Percentiles rank a stretch among this genome's conserved stretches.
Evolutionary conservation across 1,139 yeast genomes (phyloP).

Genomic region (Saccharomyces hybrid): DNA sequence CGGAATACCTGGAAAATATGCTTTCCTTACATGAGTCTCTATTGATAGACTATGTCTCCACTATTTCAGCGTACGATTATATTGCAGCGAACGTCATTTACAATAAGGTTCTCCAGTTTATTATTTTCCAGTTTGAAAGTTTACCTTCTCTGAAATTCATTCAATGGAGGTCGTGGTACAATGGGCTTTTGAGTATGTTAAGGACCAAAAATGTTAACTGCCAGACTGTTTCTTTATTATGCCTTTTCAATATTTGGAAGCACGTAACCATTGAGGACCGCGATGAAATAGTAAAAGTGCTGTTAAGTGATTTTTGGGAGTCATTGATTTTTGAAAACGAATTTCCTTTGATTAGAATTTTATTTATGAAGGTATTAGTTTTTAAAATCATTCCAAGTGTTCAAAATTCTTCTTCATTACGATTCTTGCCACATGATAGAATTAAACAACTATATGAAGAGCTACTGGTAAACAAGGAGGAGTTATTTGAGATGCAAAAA

Average conservation of each 20-base stretch:
- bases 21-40: slow-evolving; percentile 19
- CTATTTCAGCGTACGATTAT: slow-evolving; percentile 27
- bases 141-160: slow-evolving; percentile 9
- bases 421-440: not conserved
- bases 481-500: not conserved
- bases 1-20: slow-evolving; percentile 1
- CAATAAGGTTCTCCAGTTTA: slow-evolving; percentile 23
- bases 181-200: slow-evolving; percentile 21
- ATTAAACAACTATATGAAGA: slow-evolving; percentile 7
- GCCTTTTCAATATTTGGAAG: slow-evolving; percentile 28
- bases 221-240: slow-evolving; percentile 22
- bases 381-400: slow-evolving; percentile 15
- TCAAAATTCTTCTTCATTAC: not conserved
- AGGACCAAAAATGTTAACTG: slow-evolving; percentile 23
- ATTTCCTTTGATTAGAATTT: slow-evolving; percentile 17
- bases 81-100: slow-evolving; percentile 23
- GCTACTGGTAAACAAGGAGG: slow-evolving; percentile 6
- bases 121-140: slow-evolving; percentile 18
- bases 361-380: slow-evolving; percentile 21
- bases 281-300: slow-evolving; percentile 4
- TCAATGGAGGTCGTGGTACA: slow-evolving; percentile 25
- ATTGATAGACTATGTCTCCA: slow-evolving; percentile 17
- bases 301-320: slow-evolving; percentile 18
- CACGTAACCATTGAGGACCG: slow-evolving; percentile 12
- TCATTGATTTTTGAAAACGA: slow-evolving; percentile 14